These are phyloP conservation scores for Carex arenaria DNA, from an alignment of 202 grass and related monocot genomes.

Conservation along the genomic window DNA sequence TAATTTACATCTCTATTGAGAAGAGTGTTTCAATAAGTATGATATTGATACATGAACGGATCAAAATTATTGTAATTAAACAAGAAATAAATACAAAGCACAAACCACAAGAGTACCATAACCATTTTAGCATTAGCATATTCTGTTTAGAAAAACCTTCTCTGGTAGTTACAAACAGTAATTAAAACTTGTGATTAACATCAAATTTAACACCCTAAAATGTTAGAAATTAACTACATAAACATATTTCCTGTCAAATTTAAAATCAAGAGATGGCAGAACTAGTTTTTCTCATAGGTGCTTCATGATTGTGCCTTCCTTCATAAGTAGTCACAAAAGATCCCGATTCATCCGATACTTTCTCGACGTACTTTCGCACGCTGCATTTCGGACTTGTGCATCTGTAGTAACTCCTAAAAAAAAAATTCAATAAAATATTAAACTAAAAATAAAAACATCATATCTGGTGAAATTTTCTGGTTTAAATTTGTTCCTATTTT, in stretches of 20 bases:
- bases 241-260: no score
- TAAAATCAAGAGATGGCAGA: constrained; percentile 13
- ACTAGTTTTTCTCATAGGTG: constrained; percentile 19
- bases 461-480: not conserved
- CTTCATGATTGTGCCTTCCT: constrained; percentile 43
- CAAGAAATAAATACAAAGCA: not conserved
- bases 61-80: not conserved
- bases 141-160: not conserved
- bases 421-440: constrained; percentile 2
- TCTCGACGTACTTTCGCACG: constrained; percentile 46
- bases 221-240: not conserved
- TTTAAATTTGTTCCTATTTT: not conserved
- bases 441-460: not conserved
- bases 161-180: not conserved
- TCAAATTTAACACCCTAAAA: not conserved
- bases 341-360: constrained; percentile 32
- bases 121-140: not conserved
- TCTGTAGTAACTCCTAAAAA: constrained; percentile 50
- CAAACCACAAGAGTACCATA: not conserved
- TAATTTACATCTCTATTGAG: no score
- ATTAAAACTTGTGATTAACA: not conserved
- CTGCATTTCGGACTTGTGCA: constrained; percentile 42
- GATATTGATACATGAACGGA: not conserved
- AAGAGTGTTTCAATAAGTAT: not conserved
- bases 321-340: constrained; percentile 53